Percentiles rank a stretch among this genome's conserved stretches.
Evolutionary conservation across 2,329 filamentous ascomycete species (phyloP).

Genomic region (Epichloe aotearoae): DNA sequence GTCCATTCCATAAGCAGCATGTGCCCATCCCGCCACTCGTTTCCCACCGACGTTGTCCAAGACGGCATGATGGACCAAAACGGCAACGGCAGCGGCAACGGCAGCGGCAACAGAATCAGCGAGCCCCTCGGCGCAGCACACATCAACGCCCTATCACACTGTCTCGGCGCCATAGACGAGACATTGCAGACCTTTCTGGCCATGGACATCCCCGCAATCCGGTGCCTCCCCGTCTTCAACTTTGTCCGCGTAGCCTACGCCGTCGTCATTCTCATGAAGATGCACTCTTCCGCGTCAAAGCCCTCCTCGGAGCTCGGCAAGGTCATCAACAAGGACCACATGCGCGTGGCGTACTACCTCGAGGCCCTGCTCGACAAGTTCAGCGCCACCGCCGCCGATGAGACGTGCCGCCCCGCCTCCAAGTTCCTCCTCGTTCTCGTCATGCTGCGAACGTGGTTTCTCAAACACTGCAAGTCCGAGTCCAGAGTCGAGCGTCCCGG

Average conservation of each 20-base stretch:
- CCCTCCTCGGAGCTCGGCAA: constrained; percentile 54
- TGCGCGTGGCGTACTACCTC: constrained; percentile 54
- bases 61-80: constrained; percentile 22
- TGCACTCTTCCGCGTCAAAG: constrained; percentile 54
- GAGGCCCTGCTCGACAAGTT: constrained; percentile 59
- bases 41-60: constrained; percentile 31
- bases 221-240: constrained; percentile 55
- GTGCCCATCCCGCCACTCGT: constrained; percentile 38
- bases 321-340: constrained; percentile 53
- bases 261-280: constrained; percentile 59
- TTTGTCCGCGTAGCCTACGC: constrained; percentile 62
- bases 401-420: constrained; percentile 49
- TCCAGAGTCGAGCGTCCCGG: background rate
- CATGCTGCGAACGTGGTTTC: constrained; percentile 60
- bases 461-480: constrained; percentile 30
- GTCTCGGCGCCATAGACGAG: constrained; percentile 51
- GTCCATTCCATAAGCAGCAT: constrained; percentile 49
- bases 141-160: constrained; percentile 53
- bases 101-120: constrained; percentile 24
- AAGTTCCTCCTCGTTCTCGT: constrained; percentile 60
- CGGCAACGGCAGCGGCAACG: constrained; percentile 17
- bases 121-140: constrained; percentile 37
- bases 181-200: constrained; percentile 52
- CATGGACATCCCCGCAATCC: constrained; percentile 45
- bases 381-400: constrained; percentile 45